A percentile compares a stretch with the other conserved stretches of the same genome.
These are phyloP conservation scores for Paxillus involutus DNA, from an alignment of 768 basidiomycete species.

Conservation along the genomic window DNA sequence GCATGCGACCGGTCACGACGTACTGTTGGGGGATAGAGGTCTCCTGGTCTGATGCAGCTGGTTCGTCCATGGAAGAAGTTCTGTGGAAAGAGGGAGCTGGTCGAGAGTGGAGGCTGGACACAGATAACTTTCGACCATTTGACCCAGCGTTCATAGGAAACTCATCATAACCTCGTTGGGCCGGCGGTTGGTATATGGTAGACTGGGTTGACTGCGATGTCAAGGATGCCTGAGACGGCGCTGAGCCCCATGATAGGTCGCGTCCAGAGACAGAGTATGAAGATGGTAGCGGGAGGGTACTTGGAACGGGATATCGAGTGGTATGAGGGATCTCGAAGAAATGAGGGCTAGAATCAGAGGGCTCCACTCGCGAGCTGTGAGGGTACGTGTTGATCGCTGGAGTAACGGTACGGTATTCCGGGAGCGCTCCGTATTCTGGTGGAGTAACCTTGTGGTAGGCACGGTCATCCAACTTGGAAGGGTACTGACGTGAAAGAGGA, in stretches of 20 bases:
- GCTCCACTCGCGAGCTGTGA: conserved; percentile 10
- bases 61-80: conserved; percentile 2
- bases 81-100: conserved; percentile 8
- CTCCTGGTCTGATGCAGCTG: background rate
- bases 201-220: conserved; percentile 4
- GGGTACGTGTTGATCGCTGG: conserved; percentile 11
- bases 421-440: conserved; percentile 13
- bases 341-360: conserved; percentile 13
- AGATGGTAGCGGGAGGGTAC: conserved; percentile 14
- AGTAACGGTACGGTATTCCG: conserved; percentile 12
- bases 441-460: conserved; percentile 4
- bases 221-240: conserved; percentile 1
- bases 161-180: conserved; percentile 10
- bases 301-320: conserved; percentile 28
- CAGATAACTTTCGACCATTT: conserved; percentile 9
- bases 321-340: conserved; percentile 28
- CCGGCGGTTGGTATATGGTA: background rate
- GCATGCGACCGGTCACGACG: background rate
- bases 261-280: background rate
- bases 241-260: conserved; percentile 6
- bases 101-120: conserved; percentile 10
- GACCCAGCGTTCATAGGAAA: conserved; percentile 5
- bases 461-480: conserved; percentile 9
- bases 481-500: conserved; percentile 1
- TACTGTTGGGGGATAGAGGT: conserved; percentile 3